phyloP scores from a whole-genome alignment of 768 basidiomycete genomes.

The Pisolithus orientalis region DNA sequence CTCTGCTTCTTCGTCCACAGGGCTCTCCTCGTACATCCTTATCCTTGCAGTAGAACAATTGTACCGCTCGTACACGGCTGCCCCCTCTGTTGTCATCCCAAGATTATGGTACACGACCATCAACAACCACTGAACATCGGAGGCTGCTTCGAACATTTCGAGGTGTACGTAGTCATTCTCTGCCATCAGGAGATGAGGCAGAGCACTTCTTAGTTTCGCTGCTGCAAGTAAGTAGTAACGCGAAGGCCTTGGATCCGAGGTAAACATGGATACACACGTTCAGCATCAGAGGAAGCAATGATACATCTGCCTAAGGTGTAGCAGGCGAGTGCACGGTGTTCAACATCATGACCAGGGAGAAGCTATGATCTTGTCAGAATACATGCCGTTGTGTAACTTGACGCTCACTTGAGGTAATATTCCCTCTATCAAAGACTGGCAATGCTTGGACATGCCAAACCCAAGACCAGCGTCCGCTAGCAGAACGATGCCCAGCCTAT shows the following conservation, averaged over 20 bases:
- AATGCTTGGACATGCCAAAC: conserved; percentile 66
- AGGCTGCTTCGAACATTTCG: conserved; percentile 50
- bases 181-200: conserved; percentile 55
- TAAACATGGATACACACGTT: conserved; percentile 30
- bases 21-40: conserved; percentile 35
- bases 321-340: conserved; percentile 70
- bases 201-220: conserved; percentile 44
- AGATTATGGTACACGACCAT: conserved; percentile 71
- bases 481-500: conserved; percentile 63
- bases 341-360: conserved; percentile 64
- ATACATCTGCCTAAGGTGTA: conserved; percentile 72
- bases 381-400: not conserved
- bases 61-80: conserved; percentile 47
- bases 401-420: conserved; percentile 71
- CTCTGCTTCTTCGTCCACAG: conserved; percentile 46
- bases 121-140: conserved; percentile 68
- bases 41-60: conserved; percentile 36
- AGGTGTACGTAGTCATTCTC: conserved; percentile 60
- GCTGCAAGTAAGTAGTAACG: conserved; percentile 18
- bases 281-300: conserved; percentile 47
- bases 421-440: conserved; percentile 61
- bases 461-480: conserved; percentile 77
- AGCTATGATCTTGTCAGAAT: conserved; percentile 37
- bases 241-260: not conserved
- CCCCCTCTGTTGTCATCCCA: conserved; percentile 46